Base-by-base conservation (phyloP, 2,329 filamentous ascomycete species). In the Nigrograna mackinnonii region DNA sequence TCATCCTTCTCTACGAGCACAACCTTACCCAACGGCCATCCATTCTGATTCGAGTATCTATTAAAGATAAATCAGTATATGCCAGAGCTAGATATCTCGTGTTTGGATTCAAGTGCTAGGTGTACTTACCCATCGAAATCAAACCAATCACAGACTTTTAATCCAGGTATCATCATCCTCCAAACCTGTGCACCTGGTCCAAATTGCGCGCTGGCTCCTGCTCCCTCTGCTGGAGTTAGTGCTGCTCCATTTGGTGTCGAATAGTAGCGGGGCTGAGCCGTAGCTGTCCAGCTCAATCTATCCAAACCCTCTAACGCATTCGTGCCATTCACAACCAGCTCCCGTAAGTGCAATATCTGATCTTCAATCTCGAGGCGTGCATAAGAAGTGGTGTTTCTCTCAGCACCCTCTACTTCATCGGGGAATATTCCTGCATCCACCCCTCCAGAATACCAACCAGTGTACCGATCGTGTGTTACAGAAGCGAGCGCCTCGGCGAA, bases 51-150 rank as follows among this genome's bases (percentile, higher is more conserved):
- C n/a, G 58, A 56, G 36, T 62, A 63, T 6, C 56, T 57, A 41
- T 64, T 60, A 28, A 60, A 64, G 33, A 64, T 60, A 41, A 57
- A 63, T 55, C 58, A 66, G 35, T 66, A 22, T 6, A n/a, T 30
- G 17, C 9, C 28, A 7, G 7, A n/a, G n/a, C n/a, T n/a, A n/a
- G n/a, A n/a, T n/a, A n/a, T n/a, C n/a, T n/a, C 17, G 33, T 12
- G 17, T 16, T 19, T 16, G 19, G 12, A 6, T 11, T 18, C 17
- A 24, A 5, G n/a, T 14, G n/a, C 18, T 18, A 18, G 36, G 11
- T 5, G 7, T 4, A 49, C 49, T 46, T 22, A 59, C 50, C 62
- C 62, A 41, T 64, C 62, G 26, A 60, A 64, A 34, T 66, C 62
- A 41, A 57, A 63, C 57, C 58, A 66, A 36, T 66, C 55, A 34